Conservation (phyloP, 176 grass and related monocot species). For the Oryza meyeriana region DNA sequence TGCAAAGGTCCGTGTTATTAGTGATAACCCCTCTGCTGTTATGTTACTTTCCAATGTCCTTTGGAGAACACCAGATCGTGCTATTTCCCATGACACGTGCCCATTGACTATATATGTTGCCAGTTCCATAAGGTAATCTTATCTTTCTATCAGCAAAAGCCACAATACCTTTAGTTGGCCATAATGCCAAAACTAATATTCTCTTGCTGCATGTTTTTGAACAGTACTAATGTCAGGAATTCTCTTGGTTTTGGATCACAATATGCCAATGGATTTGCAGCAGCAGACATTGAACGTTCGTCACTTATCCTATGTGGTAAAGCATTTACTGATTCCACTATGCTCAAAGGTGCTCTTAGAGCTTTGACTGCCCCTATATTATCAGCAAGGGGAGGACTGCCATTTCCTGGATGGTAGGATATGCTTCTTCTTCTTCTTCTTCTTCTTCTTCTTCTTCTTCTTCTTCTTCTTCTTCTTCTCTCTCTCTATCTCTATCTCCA, state of each 20-base stretch:
- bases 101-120: slow-evolving; percentile 85
- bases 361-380: slow-evolving; percentile 78
- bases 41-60: slow-evolving; percentile 56
- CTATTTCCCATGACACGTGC: slow-evolving; percentile 85
- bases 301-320: slow-evolving; percentile 87
- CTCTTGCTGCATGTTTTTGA: slow-evolving; percentile 21
- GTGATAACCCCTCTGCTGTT: slow-evolving; percentile 71
- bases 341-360: slow-evolving; percentile 63
- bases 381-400: slow-evolving; percentile 75
- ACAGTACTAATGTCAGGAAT: slow-evolving; percentile 67
- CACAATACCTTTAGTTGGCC: neutral
- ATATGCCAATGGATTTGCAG: slow-evolving; percentile 64
- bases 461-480: no score
- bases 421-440: neutral
- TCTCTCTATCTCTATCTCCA: no score
- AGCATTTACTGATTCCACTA: slow-evolving; percentile 58
- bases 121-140: slow-evolving; percentile 85
- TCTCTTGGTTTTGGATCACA: slow-evolving; percentile 54
- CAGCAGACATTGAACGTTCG: slow-evolving; percentile 68
- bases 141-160: neutral
- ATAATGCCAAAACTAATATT: neutral
- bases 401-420: slow-evolving; percentile 65
- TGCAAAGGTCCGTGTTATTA: slow-evolving; percentile 86
- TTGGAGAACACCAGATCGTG: slow-evolving; percentile 63
- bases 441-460: no score